phyloP scores from a whole-genome alignment of 352 stramenopile species.

The Phytophthora cajani region DNA sequence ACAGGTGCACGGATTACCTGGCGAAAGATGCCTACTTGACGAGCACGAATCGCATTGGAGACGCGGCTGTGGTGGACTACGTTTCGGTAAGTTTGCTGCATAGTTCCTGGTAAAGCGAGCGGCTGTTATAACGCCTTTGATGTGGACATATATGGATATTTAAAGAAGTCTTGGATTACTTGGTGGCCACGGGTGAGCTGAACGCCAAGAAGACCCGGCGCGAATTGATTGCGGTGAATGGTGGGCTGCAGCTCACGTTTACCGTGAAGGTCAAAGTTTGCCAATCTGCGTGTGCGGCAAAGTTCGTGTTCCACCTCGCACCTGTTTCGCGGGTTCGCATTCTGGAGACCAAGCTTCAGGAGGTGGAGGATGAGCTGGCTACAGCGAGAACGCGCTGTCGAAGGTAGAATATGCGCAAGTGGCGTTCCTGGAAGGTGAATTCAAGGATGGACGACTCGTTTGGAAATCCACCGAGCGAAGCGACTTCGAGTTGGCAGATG shows the following conservation, averaged over 20 bases:
- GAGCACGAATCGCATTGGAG: neutral
- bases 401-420: neutral
- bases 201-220: no score
- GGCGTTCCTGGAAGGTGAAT: neutral
- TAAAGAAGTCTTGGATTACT: neutral
- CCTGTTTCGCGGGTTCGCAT: neutral
- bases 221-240: no score
- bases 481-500: neutral
- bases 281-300: neutral
- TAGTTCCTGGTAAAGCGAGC: no score
- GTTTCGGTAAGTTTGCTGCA: neutral
- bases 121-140: no score
- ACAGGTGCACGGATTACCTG: neutral
- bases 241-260: neutral
- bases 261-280: neutral
- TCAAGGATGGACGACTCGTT: neutral
- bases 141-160: neutral
- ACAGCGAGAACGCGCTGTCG: neutral
- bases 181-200: neutral
- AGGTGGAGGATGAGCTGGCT: neutral
- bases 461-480: neutral
- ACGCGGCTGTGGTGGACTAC: neutral
- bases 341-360: neutral
- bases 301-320: neutral
- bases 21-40: neutral